Base-by-base conservation (phyloP, 768 basidiomycete genomes). In the Tulasnella sp. region DNA sequence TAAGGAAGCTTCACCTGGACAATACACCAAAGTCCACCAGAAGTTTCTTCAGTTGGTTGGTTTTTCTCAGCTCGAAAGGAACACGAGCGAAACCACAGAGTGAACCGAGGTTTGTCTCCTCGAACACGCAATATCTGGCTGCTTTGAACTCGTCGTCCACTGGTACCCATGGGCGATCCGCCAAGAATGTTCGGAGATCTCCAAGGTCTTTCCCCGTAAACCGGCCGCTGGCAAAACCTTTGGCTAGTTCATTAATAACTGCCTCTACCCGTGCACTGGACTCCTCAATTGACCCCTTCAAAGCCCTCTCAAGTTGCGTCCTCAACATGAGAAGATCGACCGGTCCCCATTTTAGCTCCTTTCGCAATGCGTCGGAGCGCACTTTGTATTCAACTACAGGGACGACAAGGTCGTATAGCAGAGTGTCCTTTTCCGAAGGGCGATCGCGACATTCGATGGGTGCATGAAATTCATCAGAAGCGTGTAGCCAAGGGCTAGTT, bases 331-430 rank as follows among this genome's bases (percentile, higher is more conserved):
- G 8, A 19, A 48, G 40, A 5, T 34, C 35, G 20, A 48, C 32
- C 20, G 13, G 20, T 22, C 10, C 7, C 47, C 47, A 48, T 4
- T 28, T 37, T 8, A 48, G 35, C 5, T 3, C 15, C 10, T 48
- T 28, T 16, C 47, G 33, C 22, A 48, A 37, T 3, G 19, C 24
- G 3, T 8, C 3, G 13, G 31, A 34, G 2, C 12, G 13, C 13
- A 48, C 34, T 34, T 28, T 25, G 34, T 34, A 8, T 8, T 16
- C 5, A 12, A 48, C 22, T 19, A 16, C 13, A 4, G 47, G 47
- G 7, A 48, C 16, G 24, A 48, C 34, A 20, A 33, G n/a, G 19
- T 48, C 47, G 34, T 37, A 48, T 16, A 48, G 47, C 15, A 25
- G 19, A 15, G 24, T n/a, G 22, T 48, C 47, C 15, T 10, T 35